A percentile compares a stretch with the other conserved stretches of the same genome.
Conservation (phyloP, 768 basidiomycete genomes). For the Agrocybe praecox region DNA sequence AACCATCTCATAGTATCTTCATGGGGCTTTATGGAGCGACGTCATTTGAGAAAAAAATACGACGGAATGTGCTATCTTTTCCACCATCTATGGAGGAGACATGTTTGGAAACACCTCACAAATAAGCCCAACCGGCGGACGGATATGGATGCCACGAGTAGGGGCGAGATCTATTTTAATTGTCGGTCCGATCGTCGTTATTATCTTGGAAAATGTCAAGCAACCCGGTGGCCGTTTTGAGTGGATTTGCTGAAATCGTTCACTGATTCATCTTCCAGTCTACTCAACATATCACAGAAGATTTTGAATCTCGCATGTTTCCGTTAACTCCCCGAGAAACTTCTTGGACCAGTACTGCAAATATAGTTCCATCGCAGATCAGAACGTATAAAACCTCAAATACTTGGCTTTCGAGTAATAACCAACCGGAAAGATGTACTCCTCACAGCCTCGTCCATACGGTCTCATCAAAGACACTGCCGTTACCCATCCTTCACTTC, state of each 20-base stretch:
- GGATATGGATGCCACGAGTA: slow-evolving; percentile 22
- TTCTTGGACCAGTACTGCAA: slow-evolving; percentile 25
- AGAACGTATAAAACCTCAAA: slow-evolving; percentile 24
- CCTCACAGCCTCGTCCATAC: slow-evolving; percentile 18
- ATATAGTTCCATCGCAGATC: slow-evolving; percentile 15
- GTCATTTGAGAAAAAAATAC: background rate
- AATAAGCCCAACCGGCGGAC: slow-evolving; percentile 31
- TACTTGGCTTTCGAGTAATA: background rate
- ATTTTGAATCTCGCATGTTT: slow-evolving; percentile 23
- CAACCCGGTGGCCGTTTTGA: slow-evolving; percentile 2
- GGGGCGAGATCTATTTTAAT: slow-evolving; percentile 11
- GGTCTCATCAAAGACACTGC: slow-evolving; percentile 24
- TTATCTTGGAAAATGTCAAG: slow-evolving; percentile 11
- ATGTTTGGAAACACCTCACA: slow-evolving; percentile 12
- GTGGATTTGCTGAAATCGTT: slow-evolving; percentile 16
- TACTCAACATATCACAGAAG: slow-evolving; percentile 15
- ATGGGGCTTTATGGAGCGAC: too few relatives aligned
- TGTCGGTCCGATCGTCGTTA: slow-evolving; percentile 20
- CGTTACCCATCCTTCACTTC: slow-evolving; percentile 52
- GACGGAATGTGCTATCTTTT: background rate
- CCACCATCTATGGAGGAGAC: background rate
- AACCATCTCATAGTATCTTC: too few relatives aligned
- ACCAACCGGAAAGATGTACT: slow-evolving; percentile 18
- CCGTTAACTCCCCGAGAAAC: slow-evolving; percentile 47
- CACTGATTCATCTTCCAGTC: slow-evolving; percentile 3